phyloP scores from a whole-genome alignment of 139 green algal genomes.

The Tetratostichococcus sp. region DNA sequence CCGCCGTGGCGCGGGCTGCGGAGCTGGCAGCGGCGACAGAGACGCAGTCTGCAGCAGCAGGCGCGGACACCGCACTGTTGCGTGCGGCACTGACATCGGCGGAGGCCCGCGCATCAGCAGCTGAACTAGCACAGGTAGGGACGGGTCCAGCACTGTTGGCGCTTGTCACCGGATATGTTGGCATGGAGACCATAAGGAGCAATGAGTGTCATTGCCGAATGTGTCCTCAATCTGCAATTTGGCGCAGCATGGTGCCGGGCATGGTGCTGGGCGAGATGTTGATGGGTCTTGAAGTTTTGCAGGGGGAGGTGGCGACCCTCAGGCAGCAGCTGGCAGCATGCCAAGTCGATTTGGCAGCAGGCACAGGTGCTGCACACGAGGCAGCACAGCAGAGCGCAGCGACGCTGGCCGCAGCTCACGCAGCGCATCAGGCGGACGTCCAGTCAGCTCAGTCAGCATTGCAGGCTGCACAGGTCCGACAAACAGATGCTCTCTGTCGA shows the following conservation, averaged over 20 bases:
- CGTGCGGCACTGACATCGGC: too few species aligned
- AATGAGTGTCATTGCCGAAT: too few species aligned
- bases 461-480: conserved; percentile 4
- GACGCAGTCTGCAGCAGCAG: background rate
- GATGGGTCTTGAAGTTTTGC: background rate
- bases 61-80: background rate
- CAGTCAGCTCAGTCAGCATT: background rate
- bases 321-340: conserved; percentile 2
- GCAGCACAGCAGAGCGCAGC: background rate
- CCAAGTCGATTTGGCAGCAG: background rate
- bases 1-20: background rate
- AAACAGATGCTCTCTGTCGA: background rate
- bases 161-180: too few species aligned
- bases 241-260: too few species aligned
- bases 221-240: too few species aligned
- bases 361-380: background rate
- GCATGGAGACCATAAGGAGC: too few species aligned
- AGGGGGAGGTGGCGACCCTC: conserved; percentile 3
- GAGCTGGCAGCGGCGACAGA: conserved; percentile 13
- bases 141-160: too few species aligned
- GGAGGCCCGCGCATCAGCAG: too few species aligned
- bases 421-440: background rate
- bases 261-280: too few species aligned
- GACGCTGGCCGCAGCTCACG: conserved; percentile 5
- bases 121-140: too few species aligned